Percentiles rank a stretch among this genome's conserved stretches.
Conservation (phyloP, 1,284 basidiomycete genomes). For the Puccinia polysora region DNA sequence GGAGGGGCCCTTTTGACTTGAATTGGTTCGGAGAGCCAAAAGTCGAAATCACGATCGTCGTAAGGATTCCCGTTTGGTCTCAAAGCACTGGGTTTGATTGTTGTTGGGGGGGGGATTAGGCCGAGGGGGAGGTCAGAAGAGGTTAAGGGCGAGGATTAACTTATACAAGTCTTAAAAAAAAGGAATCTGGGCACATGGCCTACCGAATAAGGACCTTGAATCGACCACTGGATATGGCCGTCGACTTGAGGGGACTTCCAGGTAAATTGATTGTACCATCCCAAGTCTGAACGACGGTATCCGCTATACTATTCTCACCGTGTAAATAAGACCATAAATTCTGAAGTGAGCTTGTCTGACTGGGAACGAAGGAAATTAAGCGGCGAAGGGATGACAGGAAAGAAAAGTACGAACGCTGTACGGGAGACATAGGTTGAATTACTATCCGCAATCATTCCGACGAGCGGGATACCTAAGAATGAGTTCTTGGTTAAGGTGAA, state of each 20-base stretch:
- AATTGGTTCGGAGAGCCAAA: slow-evolving; percentile 41
- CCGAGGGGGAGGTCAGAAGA: background rate
- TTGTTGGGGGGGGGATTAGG: too few relatives aligned
- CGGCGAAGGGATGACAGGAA: background rate
- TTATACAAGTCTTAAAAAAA: background rate
- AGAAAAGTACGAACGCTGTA: slow-evolving; percentile 10
- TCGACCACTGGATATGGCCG: slow-evolving; percentile 4
- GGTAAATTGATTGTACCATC: background rate
- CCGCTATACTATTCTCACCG: background rate
- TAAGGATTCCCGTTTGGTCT: slow-evolving; percentile 25
- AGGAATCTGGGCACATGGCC: background rate
- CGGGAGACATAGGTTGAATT: slow-evolving; percentile 20
- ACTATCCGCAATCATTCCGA: slow-evolving; percentile 31
- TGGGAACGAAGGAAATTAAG: too few relatives aligned
- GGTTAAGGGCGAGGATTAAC: background rate
- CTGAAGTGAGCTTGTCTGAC: background rate
- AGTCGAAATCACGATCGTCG: slow-evolving; percentile 19
- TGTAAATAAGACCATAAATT: background rate
- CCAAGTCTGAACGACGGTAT: slow-evolving; percentile 5
- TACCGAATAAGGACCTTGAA: slow-evolving; percentile 41
- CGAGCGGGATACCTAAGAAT: slow-evolving; percentile 12
- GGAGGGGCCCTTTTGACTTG: too few relatives aligned
- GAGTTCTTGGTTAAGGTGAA: slow-evolving; percentile 10
- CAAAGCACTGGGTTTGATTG: slow-evolving; percentile 15
- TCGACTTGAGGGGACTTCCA: background rate